phyloP scores from a whole-genome alignment of 495 filamentous ascomycete species.

The Aspergillus leporis region DNA sequence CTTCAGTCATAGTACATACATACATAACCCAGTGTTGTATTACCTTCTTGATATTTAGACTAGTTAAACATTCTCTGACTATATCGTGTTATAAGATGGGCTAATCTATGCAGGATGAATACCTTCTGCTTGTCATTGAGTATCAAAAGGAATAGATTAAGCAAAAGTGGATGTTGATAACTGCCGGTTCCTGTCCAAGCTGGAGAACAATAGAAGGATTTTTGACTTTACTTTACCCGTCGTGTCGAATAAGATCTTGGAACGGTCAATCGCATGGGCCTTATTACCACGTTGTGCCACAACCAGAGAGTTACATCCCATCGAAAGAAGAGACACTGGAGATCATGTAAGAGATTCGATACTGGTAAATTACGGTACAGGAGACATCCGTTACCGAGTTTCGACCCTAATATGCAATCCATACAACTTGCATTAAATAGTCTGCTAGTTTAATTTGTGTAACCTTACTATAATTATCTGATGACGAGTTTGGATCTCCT shows the following conservation, averaged over 20 bases:
- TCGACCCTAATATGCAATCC: neutral
- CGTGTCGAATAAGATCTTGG: neutral
- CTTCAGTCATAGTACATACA: no score
- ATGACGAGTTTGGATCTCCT: neutral
- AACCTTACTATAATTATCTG: neutral
- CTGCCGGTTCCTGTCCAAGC: neutral
- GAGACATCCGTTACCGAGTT: neutral
- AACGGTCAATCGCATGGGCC: neutral
- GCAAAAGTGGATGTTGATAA: neutral
- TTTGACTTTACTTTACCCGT: neutral
- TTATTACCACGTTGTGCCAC: neutral
- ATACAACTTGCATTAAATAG: neutral
- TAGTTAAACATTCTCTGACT: no score
- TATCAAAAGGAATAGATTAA: neutral
- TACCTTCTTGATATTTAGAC: no score
- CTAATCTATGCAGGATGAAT: no score
- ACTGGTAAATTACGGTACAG: neutral
- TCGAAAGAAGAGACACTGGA: neutral
- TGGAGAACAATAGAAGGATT: neutral
- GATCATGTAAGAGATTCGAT: neutral
- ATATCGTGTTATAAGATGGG: no score
- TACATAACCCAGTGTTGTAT: no score
- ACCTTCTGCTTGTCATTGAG: neutral
- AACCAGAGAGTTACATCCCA: conserved; percentile 1
- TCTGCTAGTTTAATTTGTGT: conserved; percentile 1